phyloP scores from a whole-genome alignment of 495 filamentous ascomycete species.

The Xylaria palmicola region DNA sequence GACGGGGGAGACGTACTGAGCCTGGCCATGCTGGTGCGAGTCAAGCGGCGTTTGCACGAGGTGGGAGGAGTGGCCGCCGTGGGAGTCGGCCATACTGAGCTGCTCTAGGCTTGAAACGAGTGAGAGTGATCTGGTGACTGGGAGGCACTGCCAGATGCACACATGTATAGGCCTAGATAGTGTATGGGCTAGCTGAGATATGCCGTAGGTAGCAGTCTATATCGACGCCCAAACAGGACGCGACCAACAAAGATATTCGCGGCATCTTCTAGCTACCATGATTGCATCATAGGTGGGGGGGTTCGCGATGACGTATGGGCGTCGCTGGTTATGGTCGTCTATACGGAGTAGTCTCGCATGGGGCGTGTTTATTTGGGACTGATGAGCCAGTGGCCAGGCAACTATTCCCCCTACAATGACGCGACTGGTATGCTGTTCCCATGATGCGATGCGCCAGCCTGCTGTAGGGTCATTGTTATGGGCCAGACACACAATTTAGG shows the following conservation, averaged over 20 bases:
- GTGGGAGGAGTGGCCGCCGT: conserved; percentile 17
- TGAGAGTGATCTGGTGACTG: neutral
- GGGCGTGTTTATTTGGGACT: neutral
- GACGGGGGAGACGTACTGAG: conserved; percentile 18
- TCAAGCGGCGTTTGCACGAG: conserved; percentile 22
- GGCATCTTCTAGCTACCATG: neutral
- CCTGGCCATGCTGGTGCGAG: conserved; percentile 22
- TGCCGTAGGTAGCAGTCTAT: neutral
- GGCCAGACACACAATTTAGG: no score
- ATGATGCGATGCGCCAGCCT: no score
- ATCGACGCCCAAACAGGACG: neutral
- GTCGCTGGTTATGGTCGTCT: neutral
- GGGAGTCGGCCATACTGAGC: conserved; percentile 25
- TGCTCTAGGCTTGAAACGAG: neutral
- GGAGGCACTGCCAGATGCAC: no score
- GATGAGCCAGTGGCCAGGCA: no score
- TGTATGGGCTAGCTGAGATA: neutral
- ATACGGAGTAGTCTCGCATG: neutral
- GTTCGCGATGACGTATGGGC: conserved; percentile 2
- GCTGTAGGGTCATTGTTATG: neutral
- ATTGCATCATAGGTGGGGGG: conserved; percentile 11
- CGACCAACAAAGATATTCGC: neutral
- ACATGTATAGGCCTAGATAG: no score
- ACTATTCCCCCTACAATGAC: no score
- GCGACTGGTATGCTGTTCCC: no score